Base-by-base conservation (phyloP, 148 eudicot species). In the Chenopodium formosanum region DNA sequence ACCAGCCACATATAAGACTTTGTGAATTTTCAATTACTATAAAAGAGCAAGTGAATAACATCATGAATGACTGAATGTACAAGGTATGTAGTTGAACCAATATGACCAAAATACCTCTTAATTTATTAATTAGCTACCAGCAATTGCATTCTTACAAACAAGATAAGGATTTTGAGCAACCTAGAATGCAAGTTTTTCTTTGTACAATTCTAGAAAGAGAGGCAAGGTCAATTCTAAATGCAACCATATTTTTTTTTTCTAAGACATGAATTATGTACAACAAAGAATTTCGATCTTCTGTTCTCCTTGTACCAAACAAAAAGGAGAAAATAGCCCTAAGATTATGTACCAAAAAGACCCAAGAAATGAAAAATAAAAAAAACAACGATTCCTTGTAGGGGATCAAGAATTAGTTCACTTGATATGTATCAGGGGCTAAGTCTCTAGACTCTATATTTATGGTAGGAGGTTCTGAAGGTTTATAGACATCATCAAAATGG, bases 401-500 rank as follows among this genome's bases (percentile, higher is more conserved):
- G 29, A 2, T n/a, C 78, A 65, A 17, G 75, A 70, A 67, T 66
- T 40, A 73, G 70, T 76, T 77, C 70, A 77, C 63, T 58, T 7
- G 0, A 32, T 14, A 50, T 62, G 56, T 31, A 66, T 75, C 82
- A 79, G 34, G 32, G 20, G 66, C 80, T 44, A 75, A 52, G 47
- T 84, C 85, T 70, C 64, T 48, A 52, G 73, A 34, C 25, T 79
- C 73, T 22, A 32, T 4, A 40, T 79, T 73, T 62, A 37, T 10
- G 9, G 37, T 79, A 12, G 76, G 11, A 31, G 83, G 29, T 47
- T 86, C 90, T 4, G 85, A 58, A 70, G 85, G 87, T 75, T 79
- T 83, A 76, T 88, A 92, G 12, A 93, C 88, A 83, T 91, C 97
- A 75, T 86, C 98, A 69, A 95, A 95, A 66, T 90, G 94, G 70